phyloP scores from a whole-genome alignment of 1,139 yeast genomes.

The Hansenula lynferdii region DNA sequence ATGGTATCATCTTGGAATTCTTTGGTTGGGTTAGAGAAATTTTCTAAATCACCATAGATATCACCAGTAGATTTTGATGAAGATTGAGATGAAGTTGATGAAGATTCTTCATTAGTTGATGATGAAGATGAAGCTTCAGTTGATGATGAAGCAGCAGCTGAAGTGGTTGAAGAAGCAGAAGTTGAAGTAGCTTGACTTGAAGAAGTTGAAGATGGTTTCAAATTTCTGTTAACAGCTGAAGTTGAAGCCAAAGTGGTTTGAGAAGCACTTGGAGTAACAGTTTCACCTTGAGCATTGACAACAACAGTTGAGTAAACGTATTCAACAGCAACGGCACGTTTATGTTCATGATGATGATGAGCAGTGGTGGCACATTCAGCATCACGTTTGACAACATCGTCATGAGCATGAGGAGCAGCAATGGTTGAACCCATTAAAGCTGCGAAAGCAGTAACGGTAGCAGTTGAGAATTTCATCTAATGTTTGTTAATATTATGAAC shows the following conservation, averaged over 20 bases:
- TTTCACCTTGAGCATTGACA: slow-evolving; percentile 60
- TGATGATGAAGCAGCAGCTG: slow-evolving; percentile 9
- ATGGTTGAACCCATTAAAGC: slow-evolving; percentile 17
- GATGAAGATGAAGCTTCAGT: slow-evolving; percentile 21
- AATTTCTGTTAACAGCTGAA: too few species aligned
- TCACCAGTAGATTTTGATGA: slow-evolving; percentile 17
- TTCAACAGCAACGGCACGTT: slow-evolving; percentile 77
- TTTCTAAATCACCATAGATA: slow-evolving; percentile 51
- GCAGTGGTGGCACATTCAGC: slow-evolving; percentile 26
- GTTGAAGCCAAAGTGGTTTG: slow-evolving; percentile 5
- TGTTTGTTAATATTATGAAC: slow-evolving; percentile 3
- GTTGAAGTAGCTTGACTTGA: slow-evolving; percentile 21
- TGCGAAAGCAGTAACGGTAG: slow-evolving; percentile 23
- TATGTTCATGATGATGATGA: slow-evolving; percentile 65
- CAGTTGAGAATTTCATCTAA: slow-evolving; percentile 32
- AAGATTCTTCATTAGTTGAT: too few species aligned
- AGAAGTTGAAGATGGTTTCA: too few species aligned
- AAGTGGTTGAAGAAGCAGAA: slow-evolving; percentile 21
- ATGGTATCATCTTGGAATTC: slow-evolving; percentile 60
- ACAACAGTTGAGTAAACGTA: slow-evolving; percentile 75
- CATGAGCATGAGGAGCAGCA: slow-evolving; percentile 21
- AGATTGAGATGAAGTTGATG: slow-evolving; percentile 8
- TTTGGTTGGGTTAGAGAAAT: slow-evolving; percentile 46
- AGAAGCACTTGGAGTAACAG: slow-evolving; percentile 9
- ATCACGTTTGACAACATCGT: slow-evolving; percentile 17